Percentiles rank a stretch among this genome's conserved stretches.
Evolutionary conservation across 2,329 filamentous ascomycete genomes (phyloP).

Genomic region (Phyllosticta citriasiana): DNA sequence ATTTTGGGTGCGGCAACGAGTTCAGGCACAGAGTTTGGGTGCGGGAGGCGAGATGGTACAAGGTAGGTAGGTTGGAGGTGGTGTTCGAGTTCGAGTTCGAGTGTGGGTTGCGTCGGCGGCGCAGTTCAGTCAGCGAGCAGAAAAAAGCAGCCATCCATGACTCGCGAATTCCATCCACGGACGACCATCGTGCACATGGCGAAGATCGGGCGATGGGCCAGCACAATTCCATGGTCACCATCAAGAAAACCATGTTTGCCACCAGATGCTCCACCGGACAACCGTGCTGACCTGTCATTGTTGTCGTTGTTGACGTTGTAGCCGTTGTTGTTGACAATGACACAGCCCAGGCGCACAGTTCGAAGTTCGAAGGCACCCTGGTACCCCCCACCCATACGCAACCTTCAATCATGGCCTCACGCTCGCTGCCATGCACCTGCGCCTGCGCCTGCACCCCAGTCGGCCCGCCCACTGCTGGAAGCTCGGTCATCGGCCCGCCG

Average conservation of each 20-base stretch:
- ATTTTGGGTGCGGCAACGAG: not conserved
- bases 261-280: not conserved
- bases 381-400: not conserved
- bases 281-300: not conserved
- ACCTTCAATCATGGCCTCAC: not conserved
- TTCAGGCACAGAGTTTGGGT: not conserved
- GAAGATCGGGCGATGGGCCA: not conserved
- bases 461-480: not conserved
- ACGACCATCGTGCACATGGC: not conserved
- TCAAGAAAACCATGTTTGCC: not conserved
- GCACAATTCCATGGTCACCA: not conserved
- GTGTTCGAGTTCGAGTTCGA: not conserved
- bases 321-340: not conserved
- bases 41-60: too few species aligned
- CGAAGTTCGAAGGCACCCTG: not conserved
- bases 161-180: not conserved
- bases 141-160: too few species aligned
- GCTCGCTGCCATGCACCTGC: not conserved
- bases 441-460: not conserved
- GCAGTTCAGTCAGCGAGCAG: too few species aligned
- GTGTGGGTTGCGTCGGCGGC: not conserved
- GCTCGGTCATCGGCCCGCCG: not conserved
- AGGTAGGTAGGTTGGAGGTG: too few species aligned
- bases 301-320: not conserved
- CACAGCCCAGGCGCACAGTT: not conserved